A percentile compares a stretch with the other conserved stretches of the same genome.
Conservation (phyloP, 176 grass and related monocot species). For the Coix lacrymajobi region DNA sequence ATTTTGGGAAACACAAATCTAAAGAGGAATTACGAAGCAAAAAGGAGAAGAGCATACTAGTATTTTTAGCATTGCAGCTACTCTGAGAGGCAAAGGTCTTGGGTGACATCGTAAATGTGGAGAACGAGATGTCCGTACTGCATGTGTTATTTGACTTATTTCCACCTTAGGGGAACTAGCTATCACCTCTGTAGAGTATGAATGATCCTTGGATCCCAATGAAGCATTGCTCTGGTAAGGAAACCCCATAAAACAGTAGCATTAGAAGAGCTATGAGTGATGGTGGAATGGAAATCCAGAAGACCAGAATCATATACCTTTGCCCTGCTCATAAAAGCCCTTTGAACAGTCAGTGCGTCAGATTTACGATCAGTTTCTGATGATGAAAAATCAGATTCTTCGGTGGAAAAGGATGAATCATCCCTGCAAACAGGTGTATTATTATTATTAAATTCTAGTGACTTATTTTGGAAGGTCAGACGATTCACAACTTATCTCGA, state of each 20-base stretch:
- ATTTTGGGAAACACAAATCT: not conserved
- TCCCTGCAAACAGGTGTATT: conserved; percentile 50
- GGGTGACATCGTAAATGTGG: conserved; percentile 57
- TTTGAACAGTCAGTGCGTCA: conserved; percentile 86
- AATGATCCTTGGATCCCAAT: conserved; percentile 56
- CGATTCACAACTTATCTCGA: conserved; percentile 18
- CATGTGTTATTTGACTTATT: conserved; percentile 32
- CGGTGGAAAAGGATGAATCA: conserved; percentile 52
- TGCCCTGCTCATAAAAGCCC: conserved; percentile 68
- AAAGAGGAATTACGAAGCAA: not conserved
- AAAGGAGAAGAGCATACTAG: conserved; percentile 54
- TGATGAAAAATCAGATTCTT: conserved; percentile 52
- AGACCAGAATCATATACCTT: conserved; percentile 48
- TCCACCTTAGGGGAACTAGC: conserved; percentile 55
- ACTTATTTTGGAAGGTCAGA: conserved; percentile 21
- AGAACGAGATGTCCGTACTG: conserved; percentile 31
- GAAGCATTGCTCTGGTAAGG: conserved; percentile 57
- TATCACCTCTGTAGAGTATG: conserved; percentile 65
- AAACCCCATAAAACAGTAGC: conserved; percentile 17
- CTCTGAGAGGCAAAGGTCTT: conserved; percentile 64
- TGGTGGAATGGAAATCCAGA: conserved; percentile 8
- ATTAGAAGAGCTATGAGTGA: not conserved
- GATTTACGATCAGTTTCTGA: conserved; percentile 69
- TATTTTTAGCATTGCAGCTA: conserved; percentile 91
- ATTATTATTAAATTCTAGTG: not conserved